These are phyloP conservation scores for Jaapia argillacea DNA, from an alignment of 768 basidiomycete genomes.

Conservation along the genomic window DNA sequence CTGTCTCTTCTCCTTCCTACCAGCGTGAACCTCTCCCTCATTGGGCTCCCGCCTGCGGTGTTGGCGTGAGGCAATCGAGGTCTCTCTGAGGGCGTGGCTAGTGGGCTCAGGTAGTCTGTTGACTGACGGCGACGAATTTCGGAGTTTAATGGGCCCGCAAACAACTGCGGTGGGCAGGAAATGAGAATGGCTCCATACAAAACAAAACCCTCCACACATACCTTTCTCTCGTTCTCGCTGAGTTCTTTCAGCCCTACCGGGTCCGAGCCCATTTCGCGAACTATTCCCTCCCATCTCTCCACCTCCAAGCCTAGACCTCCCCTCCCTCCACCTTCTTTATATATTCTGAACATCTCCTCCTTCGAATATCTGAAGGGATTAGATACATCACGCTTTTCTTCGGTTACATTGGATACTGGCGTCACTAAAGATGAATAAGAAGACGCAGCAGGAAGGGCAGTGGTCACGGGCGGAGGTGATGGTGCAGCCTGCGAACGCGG, in stretches of 20 bases:
- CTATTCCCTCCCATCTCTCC: slow-evolving; percentile 84
- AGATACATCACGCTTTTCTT: slow-evolving; percentile 49
- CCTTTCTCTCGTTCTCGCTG: slow-evolving; percentile 83
- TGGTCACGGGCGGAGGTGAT: slow-evolving; percentile 32
- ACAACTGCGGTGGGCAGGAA: slow-evolving; percentile 41
- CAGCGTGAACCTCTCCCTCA: slow-evolving; percentile 58
- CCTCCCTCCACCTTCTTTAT: slow-evolving; percentile 67
- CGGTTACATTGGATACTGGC: slow-evolving; percentile 34
- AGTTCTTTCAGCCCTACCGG: slow-evolving; percentile 74
- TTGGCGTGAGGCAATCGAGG: slow-evolving; percentile 43
- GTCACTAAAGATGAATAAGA: slow-evolving; percentile 68
- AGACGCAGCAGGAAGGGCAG: slow-evolving; percentile 38
- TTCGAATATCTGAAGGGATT: slow-evolving; percentile 84
- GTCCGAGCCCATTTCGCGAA: slow-evolving; percentile 62
- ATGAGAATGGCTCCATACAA: slow-evolving; percentile 10
- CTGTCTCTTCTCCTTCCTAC: slow-evolving; percentile 57
- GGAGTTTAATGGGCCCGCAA: slow-evolving; percentile 75
- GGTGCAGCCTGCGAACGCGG: slow-evolving; percentile 50
- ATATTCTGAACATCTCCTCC: slow-evolving; percentile 77
- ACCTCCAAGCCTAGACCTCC: slow-evolving; percentile 76
- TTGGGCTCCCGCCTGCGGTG: slow-evolving; percentile 38
- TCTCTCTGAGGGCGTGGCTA: slow-evolving; percentile 49
- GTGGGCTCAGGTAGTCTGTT: slow-evolving; percentile 55
- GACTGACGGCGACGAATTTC: slow-evolving; percentile 83
- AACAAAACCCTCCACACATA: slow-evolving; percentile 9